Evolutionary conservation across 257 asterid species (phyloP), one percentile per base, ranked within the genome.

Genomic region (Plectranthus barbatus): DNA sequence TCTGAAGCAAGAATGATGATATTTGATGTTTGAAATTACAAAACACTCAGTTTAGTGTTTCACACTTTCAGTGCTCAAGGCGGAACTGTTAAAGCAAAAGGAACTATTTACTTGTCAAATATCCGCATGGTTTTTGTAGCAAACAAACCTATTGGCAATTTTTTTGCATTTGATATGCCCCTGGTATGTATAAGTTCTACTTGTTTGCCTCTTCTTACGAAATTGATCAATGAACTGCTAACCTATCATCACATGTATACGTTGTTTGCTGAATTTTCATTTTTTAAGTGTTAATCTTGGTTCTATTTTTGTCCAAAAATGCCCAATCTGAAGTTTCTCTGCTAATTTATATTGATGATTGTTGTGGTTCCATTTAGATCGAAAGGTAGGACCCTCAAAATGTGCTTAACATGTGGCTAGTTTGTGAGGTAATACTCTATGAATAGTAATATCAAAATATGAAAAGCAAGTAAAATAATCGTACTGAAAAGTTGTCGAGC

Each of bases 41-140:
- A 36, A 12, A 18, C 34, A 53, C 58, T 67, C 42, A 20, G 0
- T 67, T 36, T 36, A 53, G 17, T 55, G 54, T 64, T 50, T 23
- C 56, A 15, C 53, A 47, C 48, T 73, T 9, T 21, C 86, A 91
- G 97, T 23, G 49, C 84, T 73, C 80, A 73, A 24, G 87, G 86
- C 64, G 99, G 97, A 72, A 82, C 80, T 49, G 85, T 87, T 50
- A 81, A 84, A 73, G 84, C 94, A 44, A 85, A 78, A 79, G 99
- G 99, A 60, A 83, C 79, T 6, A 76, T 93, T 63, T 93, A 76
- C 87, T 80, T 93, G 84, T 93, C 99, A 39, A 93, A 93, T 67
- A 83, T 93, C 46, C 96, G 96, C 36, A 87, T 93, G 91, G 94
- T 93, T 57, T 90, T 87, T 67, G 97, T 93, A 75, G 88, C 99